A percentile compares a stretch with the other conserved stretches of the same genome.
Conservation (phyloP, 106 monocot species). For the Dendrobium officinale region DNA sequence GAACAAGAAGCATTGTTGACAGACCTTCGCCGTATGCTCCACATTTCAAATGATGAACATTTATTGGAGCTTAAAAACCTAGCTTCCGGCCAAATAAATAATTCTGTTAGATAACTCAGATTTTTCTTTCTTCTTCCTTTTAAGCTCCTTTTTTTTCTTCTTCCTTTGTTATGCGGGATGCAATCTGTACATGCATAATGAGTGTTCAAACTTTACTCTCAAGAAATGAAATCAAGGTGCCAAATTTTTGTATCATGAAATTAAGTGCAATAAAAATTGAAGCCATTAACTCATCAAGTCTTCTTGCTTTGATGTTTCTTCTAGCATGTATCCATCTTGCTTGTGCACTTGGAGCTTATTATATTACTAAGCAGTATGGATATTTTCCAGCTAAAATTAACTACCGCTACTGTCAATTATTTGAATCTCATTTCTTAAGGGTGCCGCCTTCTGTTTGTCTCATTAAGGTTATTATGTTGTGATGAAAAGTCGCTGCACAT, state of each 20-base stretch:
- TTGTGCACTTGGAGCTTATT: slow-evolving; percentile 1
- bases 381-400: background rate
- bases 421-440: background rate
- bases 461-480: background rate
- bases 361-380: background rate
- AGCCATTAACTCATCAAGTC: background rate
- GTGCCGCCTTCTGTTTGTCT: background rate
- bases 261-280: background rate
- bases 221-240: background rate
- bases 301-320: background rate
- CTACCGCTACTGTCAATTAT: background rate
- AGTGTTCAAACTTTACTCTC: background rate
- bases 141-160: background rate
- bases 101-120: background rate
- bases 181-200: slow-evolving; percentile 1
- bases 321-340: background rate
- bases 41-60: slow-evolving; percentile 77
- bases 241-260: background rate
- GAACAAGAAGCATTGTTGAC: slow-evolving; percentile 54
- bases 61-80: slow-evolving; percentile 43
- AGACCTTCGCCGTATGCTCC: slow-evolving; percentile 47
- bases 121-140: background rate
- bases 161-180: background rate
- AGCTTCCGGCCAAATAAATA: background rate
- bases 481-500: background rate